phyloP scores from a whole-genome alignment of 495 filamentous ascomycete species.

The Patellaria atrata region DNA sequence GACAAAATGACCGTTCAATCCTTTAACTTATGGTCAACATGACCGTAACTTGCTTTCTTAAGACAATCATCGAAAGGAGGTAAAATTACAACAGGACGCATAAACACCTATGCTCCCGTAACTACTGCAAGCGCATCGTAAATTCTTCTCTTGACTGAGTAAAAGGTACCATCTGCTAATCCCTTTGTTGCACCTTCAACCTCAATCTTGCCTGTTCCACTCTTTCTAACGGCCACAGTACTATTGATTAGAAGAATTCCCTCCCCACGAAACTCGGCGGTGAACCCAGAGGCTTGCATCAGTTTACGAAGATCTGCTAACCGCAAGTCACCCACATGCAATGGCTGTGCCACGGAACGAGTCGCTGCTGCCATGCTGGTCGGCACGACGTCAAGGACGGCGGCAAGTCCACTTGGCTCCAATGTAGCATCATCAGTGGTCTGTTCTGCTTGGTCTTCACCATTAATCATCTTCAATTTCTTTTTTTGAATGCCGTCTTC shows the following conservation, averaged over 20 bases:
- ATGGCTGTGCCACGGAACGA: conserved; percentile 63
- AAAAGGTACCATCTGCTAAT: conserved; percentile 34
- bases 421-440: conserved; percentile 9
- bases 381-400: conserved; percentile 58
- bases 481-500: conserved; percentile 36
- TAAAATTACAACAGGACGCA: background rate
- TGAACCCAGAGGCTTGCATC: conserved; percentile 69
- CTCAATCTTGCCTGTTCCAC: conserved; percentile 72
- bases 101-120: conserved; percentile 41
- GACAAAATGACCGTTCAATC: too few species aligned
- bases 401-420: conserved; percentile 14
- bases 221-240: conserved; percentile 76
- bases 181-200: conserved; percentile 49
- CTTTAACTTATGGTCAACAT: too few species aligned
- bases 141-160: conserved; percentile 63
- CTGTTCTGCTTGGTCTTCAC: conserved; percentile 27
- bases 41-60: too few species aligned
- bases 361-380: conserved; percentile 61
- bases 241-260: conserved; percentile 84
- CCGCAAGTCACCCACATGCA: conserved; percentile 88
- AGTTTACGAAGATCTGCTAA: conserved; percentile 76
- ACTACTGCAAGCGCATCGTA: conserved; percentile 76
- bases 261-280: conserved; percentile 84
- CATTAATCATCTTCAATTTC: conserved; percentile 48
- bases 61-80: background rate